Percentiles rank a stretch among this genome's conserved stretches.
Conservation (phyloP, 1,284 basidiomycete genomes). For the Cystobasidium pallidum region DNA sequence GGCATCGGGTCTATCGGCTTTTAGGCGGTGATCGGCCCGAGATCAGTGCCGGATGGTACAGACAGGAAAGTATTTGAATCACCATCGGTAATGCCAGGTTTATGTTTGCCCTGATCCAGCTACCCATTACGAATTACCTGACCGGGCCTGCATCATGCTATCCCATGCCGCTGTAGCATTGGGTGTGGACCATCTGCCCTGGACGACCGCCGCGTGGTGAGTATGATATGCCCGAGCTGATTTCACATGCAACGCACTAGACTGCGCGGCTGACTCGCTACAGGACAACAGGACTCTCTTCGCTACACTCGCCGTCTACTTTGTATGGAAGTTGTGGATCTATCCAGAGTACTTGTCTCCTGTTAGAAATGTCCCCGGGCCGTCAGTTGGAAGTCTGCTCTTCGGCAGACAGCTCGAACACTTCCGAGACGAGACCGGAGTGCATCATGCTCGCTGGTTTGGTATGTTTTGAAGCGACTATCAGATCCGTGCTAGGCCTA, state of each 20-base stretch:
- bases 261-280: background rate
- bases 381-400: background rate
- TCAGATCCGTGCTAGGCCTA: too few species aligned
- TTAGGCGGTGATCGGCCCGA: too few species aligned
- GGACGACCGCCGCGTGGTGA: slow-evolving; percentile 3
- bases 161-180: background rate
- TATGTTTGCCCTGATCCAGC: too few species aligned
- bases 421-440: slow-evolving; percentile 12
- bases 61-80: too few species aligned
- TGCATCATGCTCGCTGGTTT: slow-evolving; percentile 9
- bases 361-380: slow-evolving; percentile 17
- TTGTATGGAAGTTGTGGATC: slow-evolving; percentile 16
- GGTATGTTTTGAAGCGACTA: background rate
- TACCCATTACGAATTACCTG: too few species aligned
- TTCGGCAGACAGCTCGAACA: slow-evolving; percentile 1
- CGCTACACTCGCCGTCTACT: background rate
- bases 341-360: slow-evolving; percentile 23
- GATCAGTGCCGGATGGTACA: too few species aligned
- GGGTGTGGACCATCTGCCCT: slow-evolving; percentile 1
- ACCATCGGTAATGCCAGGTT: too few species aligned
- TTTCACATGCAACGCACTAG: background rate
- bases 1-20: too few species aligned
- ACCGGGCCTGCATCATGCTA: slow-evolving; percentile 1
- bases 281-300: background rate
- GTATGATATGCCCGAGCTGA: background rate